Evolutionary conservation across 2,329 filamentous ascomycete species (phyloP).

Genomic region (Penicillium italicum): DNA sequence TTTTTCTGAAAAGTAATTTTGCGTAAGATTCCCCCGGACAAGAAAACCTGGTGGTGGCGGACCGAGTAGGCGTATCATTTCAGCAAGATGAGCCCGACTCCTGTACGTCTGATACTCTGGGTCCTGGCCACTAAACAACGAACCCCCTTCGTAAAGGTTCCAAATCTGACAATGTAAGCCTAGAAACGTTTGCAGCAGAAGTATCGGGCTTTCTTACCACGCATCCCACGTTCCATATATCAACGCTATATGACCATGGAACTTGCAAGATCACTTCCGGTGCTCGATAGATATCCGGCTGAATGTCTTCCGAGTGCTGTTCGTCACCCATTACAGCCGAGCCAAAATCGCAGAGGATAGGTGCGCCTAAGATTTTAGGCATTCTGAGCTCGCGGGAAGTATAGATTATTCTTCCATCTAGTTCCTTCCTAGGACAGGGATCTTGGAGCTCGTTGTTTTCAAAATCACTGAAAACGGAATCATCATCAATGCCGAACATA

Average conservation of each 20-base stretch:
- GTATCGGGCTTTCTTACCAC: conserved; percentile 41
- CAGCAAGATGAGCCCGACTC: conserved; percentile 48
- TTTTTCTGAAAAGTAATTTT: conserved; percentile 41
- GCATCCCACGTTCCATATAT: conserved; percentile 54
- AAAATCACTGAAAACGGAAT: conserved; percentile 42
- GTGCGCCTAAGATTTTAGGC: conserved; percentile 29
- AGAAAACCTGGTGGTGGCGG: conserved; percentile 40
- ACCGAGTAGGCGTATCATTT: conserved; percentile 49
- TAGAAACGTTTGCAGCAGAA: not conserved
- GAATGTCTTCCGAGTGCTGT: conserved; percentile 30
- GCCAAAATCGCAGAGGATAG: conserved; percentile 51
- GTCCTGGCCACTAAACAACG: conserved; percentile 45
- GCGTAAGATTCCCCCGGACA: conserved; percentile 26
- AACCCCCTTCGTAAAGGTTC: conserved; percentile 48
- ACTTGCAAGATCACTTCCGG: conserved; percentile 48
- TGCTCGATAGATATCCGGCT: conserved; percentile 37
- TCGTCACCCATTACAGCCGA: conserved; percentile 40
- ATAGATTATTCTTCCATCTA: conserved; percentile 44
- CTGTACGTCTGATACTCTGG: conserved; percentile 40
- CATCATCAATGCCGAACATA: conserved; percentile 43
- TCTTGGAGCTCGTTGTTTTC: conserved; percentile 27
- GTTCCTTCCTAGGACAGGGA: conserved; percentile 44
- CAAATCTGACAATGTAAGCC: conserved; percentile 40
- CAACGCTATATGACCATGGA: conserved; percentile 47
- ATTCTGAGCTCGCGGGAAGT: conserved; percentile 40